phyloP scores from a whole-genome alignment of 2,329 filamentous ascomycete genomes.

The Graphiopsis chlorocephala region DNA sequence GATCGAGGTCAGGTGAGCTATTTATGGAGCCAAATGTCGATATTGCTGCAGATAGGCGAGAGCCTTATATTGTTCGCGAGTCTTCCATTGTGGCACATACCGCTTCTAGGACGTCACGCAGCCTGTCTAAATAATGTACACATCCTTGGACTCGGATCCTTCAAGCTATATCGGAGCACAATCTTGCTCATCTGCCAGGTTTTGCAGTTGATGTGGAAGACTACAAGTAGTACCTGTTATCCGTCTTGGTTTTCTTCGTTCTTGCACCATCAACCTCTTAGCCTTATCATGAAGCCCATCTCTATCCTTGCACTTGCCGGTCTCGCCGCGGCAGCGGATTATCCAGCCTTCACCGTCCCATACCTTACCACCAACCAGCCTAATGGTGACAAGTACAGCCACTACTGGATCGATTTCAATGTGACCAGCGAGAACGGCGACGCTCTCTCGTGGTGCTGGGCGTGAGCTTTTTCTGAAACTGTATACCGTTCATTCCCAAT shows the following conservation, averaged over 20 bases:
- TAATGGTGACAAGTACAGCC: conserved; percentile 28
- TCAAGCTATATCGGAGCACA: background rate
- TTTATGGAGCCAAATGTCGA: background rate
- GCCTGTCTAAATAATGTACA: background rate
- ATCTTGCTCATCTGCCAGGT: background rate
- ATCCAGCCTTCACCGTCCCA: background rate
- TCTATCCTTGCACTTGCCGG: conserved; percentile 1
- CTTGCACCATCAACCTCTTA: background rate
- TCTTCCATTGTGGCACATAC: background rate
- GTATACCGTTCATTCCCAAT: background rate
- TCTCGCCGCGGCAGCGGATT: background rate
- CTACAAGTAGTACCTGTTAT: background rate
- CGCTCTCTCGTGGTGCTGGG: conserved; percentile 20
- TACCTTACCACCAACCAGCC: conserved; percentile 27
- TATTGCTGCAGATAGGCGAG: background rate
- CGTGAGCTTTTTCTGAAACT: background rate
- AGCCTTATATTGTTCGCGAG: background rate
- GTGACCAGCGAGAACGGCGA: conserved; percentile 22
- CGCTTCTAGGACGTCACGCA: background rate
- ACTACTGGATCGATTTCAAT: conserved; percentile 28
- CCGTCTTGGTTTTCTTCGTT: no score
- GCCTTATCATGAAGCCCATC: background rate
- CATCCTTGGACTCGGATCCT: conserved; percentile 1
- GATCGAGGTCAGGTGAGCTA: background rate
- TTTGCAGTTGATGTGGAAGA: background rate